Base-by-base conservation (phyloP, 2,329 filamentous ascomycete species). In the Verticillium albo-atrum region DNA sequence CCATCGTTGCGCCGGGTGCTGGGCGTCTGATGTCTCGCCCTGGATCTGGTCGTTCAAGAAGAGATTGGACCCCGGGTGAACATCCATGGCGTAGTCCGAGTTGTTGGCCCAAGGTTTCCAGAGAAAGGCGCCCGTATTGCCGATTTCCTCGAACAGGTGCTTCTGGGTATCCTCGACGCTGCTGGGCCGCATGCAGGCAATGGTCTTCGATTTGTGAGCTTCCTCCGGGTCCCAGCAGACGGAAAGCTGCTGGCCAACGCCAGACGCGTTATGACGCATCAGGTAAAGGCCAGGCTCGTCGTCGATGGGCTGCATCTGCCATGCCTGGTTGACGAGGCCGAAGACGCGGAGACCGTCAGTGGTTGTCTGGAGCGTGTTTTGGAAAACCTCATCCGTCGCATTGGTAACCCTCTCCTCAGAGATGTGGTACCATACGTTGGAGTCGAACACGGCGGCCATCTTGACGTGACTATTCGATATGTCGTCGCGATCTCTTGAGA, bases 381-480 rank as follows among this genome's bases (percentile, higher is more conserved):
- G n/a, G n/a, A 75, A 69, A 7, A 57, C 25, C 12, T 17, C 10
- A 14, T 60, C 62, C 12, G 61, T 58, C 26, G 68, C 65, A 15
- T 64, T 61, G 59, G 73, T 71, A n/a, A 74, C 71, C n/a, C 72
- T 70, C 14, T 59, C 64, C 58, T 75, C 73, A 4, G 67, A 70
- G n/a, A 75, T 42, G 50, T 72, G 66, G 60, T 71, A 74, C 73
- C 73, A 75, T 20, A 62, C 68, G 56, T 75, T 74, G 12, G 68
- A 53, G 64, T 75, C 69, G 35, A 75, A 58, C 37, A 67, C 67
- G n/a, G 62, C 68, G 23, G 66, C 62, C 12, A 61, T 63, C 63
- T 64, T 61, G 50, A 12, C 20, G 37, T 25, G 17, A 12, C n/a
- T 12, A 9, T 7, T 25, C 12, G n/a, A n/a, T 23, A 12, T 9